These are phyloP conservation scores for Iodosphaeria phyllophila DNA, from an alignment of 2,329 filamentous ascomycete species.

Conservation along the genomic window DNA sequence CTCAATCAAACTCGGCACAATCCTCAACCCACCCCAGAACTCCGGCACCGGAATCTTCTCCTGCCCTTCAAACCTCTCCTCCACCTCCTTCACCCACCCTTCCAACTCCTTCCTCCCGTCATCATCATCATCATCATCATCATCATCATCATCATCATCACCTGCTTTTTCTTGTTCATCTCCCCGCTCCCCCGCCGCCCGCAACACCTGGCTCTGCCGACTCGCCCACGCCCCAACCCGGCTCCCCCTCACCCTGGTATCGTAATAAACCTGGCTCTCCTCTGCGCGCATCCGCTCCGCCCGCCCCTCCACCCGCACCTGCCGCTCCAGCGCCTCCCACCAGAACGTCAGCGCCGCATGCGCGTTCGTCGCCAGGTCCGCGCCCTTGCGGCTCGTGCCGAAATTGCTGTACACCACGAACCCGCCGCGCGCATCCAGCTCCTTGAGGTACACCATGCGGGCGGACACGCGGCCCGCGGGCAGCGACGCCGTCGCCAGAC, in stretches of 20 bases:
- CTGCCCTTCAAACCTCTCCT: conserved; percentile 53
- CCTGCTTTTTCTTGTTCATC: too few species aligned
- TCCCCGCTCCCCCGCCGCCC: conserved; percentile 15
- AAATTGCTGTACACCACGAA: conserved; percentile 94
- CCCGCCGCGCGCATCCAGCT: conserved; percentile 61
- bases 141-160: too few species aligned
- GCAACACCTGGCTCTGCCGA: conserved; percentile 63
- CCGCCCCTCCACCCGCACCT: conserved; percentile 74
- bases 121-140: conserved; percentile 29
- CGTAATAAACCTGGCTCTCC: conserved; percentile 55
- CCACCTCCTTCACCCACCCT: conserved; percentile 55
- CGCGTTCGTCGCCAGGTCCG: conserved; percentile 53
- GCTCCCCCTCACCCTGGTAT: conserved; percentile 57
- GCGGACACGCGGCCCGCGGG: conserved; percentile 72
- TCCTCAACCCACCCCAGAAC: conserved; percentile 84
- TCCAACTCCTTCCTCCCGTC: conserved; percentile 62
- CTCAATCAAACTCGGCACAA: conserved; percentile 74
- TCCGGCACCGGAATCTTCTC: conserved; percentile 78
- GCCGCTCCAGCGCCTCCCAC: conserved; percentile 74
- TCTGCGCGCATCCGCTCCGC: conserved; percentile 46
- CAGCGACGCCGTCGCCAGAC: conserved; percentile 65
- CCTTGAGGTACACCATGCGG: conserved; percentile 86
- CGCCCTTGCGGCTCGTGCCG: conserved; percentile 52
- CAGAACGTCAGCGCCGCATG: conserved; percentile 75
- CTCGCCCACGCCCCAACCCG: conserved; percentile 88